A percentile compares a stretch with the other conserved stretches of the same genome.
Evolutionary conservation across 2,329 filamentous ascomycete species (phyloP).

Genomic region (Plectosphaerella cucumerina): DNA sequence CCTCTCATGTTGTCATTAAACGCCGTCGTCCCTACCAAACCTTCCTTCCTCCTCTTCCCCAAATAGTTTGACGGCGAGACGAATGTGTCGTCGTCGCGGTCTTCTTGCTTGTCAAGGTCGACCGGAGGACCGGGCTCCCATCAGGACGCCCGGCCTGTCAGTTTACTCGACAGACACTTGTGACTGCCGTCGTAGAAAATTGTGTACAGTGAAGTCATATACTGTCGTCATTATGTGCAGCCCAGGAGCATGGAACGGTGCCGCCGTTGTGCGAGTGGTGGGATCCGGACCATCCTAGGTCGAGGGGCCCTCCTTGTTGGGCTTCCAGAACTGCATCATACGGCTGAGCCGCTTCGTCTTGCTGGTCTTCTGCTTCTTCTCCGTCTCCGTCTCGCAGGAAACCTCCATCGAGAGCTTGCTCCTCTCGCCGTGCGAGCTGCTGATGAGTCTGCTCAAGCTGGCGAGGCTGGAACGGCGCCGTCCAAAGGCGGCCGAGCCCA

Average conservation of each 20-base stretch:
- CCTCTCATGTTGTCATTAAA: neutral
- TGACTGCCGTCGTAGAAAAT: neutral
- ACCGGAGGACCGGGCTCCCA: neutral
- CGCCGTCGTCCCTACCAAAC: neutral
- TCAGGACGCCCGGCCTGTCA: constrained; percentile 3
- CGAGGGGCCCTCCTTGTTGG: constrained; percentile 38
- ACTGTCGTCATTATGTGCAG: neutral
- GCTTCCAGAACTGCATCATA: constrained; percentile 77
- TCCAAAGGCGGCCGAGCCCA: constrained; percentile 59
- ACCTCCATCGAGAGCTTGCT: constrained; percentile 73
- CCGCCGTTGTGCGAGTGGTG: neutral
- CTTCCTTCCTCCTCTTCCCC: neutral
- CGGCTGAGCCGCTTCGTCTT: constrained; percentile 68
- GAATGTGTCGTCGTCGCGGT: no score
- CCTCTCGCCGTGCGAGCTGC: constrained; percentile 67
- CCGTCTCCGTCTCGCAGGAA: constrained; percentile 48
- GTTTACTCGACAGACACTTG: neutral
- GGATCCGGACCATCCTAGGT: constrained; percentile 11
- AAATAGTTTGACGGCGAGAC: no score
- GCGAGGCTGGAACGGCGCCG: constrained; percentile 72
- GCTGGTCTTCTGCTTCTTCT: constrained; percentile 55
- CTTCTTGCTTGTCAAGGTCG: no score
- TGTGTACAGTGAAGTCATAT: constrained; percentile 1
- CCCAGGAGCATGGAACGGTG: neutral
- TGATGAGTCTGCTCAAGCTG: constrained; percentile 72